A percentile compares a stretch with the other conserved stretches of the same genome.
Evolutionary conservation across 352 stramenopile genomes (phyloP).

Genomic region (Globisporangium paroecandrum): DNA sequence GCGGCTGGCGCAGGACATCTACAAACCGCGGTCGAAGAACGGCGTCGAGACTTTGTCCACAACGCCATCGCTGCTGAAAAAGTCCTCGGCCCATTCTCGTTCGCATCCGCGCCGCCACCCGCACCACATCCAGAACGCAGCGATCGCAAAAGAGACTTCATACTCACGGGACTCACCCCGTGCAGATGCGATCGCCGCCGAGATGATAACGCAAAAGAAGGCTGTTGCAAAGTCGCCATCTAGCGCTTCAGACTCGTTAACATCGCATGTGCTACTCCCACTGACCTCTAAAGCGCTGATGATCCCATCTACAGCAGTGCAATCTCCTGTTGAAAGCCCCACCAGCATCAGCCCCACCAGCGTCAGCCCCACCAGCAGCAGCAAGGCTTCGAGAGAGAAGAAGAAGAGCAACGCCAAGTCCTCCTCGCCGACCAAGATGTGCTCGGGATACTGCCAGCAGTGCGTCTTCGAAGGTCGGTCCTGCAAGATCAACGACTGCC

Average conservation of each 20-base stretch:
- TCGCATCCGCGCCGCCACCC: conserved; percentile 10
- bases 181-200: conserved; percentile 3
- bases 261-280: conserved; percentile 3
- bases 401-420: conserved; percentile 12
- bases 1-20: conserved; percentile 28
- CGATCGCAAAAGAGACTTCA: not conserved
- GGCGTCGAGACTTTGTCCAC: conserved; percentile 16
- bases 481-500: conserved; percentile 62
- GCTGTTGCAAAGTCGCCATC: not conserved
- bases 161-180: conserved; percentile 18
- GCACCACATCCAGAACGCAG: conserved; percentile 8
- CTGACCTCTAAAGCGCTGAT: not conserved
- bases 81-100: not conserved
- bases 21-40: conserved; percentile 21
- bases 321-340: not conserved
- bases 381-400: conserved; percentile 6
- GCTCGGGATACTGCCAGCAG: conserved; percentile 56
- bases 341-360: not conserved
- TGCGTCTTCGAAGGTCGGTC: conserved; percentile 53
- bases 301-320: not conserved
- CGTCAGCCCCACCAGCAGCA: not conserved
- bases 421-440: conserved; percentile 26
- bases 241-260: not conserved
- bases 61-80: not conserved
- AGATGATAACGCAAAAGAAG: not conserved